phyloP scores from a whole-genome alignment of 305 asterid species.

The Fraxinus dipetala region DNA sequence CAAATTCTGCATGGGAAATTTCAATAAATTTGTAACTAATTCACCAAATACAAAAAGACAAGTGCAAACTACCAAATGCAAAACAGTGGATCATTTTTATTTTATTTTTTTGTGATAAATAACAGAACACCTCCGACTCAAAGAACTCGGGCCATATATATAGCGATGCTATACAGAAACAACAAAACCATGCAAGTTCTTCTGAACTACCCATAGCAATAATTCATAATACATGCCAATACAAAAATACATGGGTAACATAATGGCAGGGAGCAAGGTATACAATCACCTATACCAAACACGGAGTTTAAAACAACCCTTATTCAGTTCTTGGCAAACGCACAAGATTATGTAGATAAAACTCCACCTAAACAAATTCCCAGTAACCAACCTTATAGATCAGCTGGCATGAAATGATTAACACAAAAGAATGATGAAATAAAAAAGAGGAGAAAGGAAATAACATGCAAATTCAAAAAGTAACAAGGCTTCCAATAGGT shows the following conservation, averaged over 20 bases:
- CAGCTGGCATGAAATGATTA: background rate
- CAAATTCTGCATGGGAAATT: slow-evolving; percentile 30
- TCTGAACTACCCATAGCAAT: background rate
- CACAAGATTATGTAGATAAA: background rate
- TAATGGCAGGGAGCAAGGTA: background rate
- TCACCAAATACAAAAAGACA: background rate
- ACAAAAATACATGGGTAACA: background rate
- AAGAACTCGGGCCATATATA: background rate
- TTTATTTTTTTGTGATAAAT: background rate
- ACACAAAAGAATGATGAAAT: background rate
- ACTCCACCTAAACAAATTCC: background rate
- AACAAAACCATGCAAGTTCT: background rate
- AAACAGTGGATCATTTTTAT: background rate
- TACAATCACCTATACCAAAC: background rate
- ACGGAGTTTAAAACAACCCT: background rate
- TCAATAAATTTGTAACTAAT: background rate
- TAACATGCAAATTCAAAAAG: background rate
- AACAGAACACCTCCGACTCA: background rate
- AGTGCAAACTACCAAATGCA: background rate
- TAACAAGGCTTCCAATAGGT: background rate
- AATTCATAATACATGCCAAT: background rate
- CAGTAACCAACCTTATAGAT: background rate
- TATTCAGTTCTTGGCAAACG: background rate
- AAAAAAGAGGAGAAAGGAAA: background rate
- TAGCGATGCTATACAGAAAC: background rate